A percentile compares a stretch with the other conserved stretches of the same genome.
These are phyloP conservation scores for Tulasnella sp. DNA, from an alignment of 768 basidiomycete genomes.

Conservation along the genomic window DNA sequence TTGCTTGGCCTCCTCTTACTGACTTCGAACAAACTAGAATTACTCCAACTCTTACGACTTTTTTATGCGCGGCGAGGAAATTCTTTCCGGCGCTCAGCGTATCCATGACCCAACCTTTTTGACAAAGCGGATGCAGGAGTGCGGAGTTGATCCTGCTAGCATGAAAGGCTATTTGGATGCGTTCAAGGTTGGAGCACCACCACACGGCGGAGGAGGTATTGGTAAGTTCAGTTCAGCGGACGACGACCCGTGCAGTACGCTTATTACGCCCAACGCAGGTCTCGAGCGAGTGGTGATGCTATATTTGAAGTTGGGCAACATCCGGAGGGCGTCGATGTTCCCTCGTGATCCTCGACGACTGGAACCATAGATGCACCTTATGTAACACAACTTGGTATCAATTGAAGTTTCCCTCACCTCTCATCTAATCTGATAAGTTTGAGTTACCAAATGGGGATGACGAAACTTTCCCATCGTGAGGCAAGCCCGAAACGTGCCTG, in stretches of 20 bases:
- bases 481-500: background rate
- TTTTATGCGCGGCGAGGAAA: constrained; percentile 99
- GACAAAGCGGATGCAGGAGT: constrained; percentile 71
- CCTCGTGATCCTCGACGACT: constrained; percentile 94
- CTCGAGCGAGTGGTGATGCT: constrained; percentile 95
- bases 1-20: background rate
- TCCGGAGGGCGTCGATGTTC: constrained; percentile 86
- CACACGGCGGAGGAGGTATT: constrained; percentile 96
- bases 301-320: constrained; percentile 94
- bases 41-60: constrained; percentile 99
- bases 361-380: constrained; percentile 51
- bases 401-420: background rate
- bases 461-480: background rate
- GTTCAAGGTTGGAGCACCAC: constrained; percentile 89
- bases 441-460: background rate
- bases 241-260: background rate
- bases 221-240: constrained; percentile 33
- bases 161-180: constrained; percentile 93
- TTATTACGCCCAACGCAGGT: constrained; percentile 30
- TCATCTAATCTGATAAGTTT: background rate
- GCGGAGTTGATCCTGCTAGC: constrained; percentile 81
- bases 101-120: constrained; percentile 85
- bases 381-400: background rate
- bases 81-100: constrained; percentile 95
- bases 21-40: background rate